A percentile compares a stretch with the other conserved stretches of the same genome.
Evolutionary conservation across 768 basidiomycete species (phyloP).

Genomic region (Lactarius hatsudake): DNA sequence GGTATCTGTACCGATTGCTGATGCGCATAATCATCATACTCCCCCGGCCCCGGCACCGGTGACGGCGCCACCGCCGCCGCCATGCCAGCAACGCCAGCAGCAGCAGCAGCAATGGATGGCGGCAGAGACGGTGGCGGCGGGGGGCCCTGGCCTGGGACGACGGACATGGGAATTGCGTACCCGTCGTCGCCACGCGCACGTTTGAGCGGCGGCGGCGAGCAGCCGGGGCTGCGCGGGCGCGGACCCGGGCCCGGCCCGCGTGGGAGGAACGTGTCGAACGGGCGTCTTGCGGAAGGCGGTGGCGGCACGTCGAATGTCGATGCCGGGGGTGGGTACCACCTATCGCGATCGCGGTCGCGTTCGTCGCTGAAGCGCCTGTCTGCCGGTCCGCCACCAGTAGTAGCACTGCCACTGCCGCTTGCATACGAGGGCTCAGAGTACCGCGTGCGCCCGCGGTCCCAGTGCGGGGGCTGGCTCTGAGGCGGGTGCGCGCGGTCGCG

Average conservation of each 20-base stretch:
- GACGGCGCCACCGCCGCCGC: neutral
- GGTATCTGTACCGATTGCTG: neutral
- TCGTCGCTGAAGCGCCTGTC: conserved; percentile 18
- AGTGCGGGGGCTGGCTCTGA: neutral
- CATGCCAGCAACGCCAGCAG: neutral
- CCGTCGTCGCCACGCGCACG: conserved; percentile 23
- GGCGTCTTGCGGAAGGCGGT: neutral
- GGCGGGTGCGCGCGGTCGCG: conserved; percentile 10
- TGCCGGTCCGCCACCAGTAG: too few relatives aligned
- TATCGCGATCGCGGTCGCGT: conserved; percentile 21
- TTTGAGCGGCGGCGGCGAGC: conserved; percentile 23
- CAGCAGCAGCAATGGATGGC: neutral
- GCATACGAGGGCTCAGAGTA: conserved; percentile 16
- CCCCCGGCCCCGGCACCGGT: neutral
- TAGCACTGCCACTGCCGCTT: neutral
- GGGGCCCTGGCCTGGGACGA: neutral
- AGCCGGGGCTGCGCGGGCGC: conserved; percentile 25
- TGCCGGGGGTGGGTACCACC: conserved; percentile 5
- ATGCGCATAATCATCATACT: neutral
- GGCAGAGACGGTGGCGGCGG: neutral
- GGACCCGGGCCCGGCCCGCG: conserved; percentile 13
- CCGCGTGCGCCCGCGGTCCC: conserved; percentile 15
- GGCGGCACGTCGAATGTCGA: conserved; percentile 2
- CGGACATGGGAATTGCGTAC: conserved; percentile 8
- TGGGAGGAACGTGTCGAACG: conserved; percentile 1